Percentiles rank a stretch among this genome's conserved stretches.
These are phyloP conservation scores for Rhizophlyctis rosea DNA, from an alignment of 192 early-diverging fungal species.

Conservation along the genomic window DNA sequence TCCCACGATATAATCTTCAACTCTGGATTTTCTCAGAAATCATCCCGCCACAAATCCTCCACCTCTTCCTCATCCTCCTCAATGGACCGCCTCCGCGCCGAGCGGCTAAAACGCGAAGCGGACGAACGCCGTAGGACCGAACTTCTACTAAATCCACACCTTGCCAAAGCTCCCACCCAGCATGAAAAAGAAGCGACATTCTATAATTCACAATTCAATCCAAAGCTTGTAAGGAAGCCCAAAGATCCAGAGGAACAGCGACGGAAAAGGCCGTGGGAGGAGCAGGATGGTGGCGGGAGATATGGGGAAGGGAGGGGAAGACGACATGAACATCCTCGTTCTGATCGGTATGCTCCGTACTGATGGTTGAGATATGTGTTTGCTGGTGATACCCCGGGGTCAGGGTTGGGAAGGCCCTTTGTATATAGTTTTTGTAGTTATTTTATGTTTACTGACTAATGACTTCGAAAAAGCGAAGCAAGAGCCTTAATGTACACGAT, in stretches of 20 bases:
- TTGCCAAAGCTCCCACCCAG: background rate
- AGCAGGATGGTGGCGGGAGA: background rate
- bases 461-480: no score
- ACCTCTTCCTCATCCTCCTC: conserved; percentile 12
- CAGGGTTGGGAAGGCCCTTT: no score
- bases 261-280: background rate
- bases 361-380: no score
- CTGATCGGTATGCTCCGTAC: no score
- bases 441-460: no score
- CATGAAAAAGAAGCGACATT: conserved; percentile 11
- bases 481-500: no score
- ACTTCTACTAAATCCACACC: conserved; percentile 17
- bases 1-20: background rate
- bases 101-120: conserved; percentile 26
- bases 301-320: no score
- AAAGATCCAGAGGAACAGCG: background rate
- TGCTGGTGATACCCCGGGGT: no score
- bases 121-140: conserved; percentile 22
- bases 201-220: conserved; percentile 39
- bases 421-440: no score
- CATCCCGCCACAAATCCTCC: background rate
- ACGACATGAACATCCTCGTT: no score
- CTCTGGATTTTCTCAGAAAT: background rate
- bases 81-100: conserved; percentile 34
- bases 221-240: conserved; percentile 7